Percentiles rank a stretch among this genome's conserved stretches.
phyloP scores from a whole-genome alignment of 306 rosid species.

The Casuarina glauca region DNA sequence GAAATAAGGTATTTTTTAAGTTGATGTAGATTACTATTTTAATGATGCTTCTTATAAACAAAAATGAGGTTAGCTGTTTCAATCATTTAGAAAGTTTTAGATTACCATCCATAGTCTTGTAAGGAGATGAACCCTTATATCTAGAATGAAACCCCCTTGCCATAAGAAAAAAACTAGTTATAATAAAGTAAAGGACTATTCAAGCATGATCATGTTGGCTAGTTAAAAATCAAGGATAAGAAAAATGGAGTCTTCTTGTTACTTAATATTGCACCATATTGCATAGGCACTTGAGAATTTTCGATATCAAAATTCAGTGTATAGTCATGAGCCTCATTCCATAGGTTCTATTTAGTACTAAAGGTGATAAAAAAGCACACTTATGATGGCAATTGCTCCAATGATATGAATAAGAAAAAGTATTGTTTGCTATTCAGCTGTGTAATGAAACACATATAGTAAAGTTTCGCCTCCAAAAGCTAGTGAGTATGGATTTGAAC shows the following conservation, averaged over 20 bases:
- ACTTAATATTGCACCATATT: not conserved
- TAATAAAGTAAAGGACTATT: slow-evolving; percentile 5
- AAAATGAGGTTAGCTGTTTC: slow-evolving; percentile 12
- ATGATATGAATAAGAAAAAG: slow-evolving; percentile 2
- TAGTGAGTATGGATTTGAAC: slow-evolving; percentile 89
- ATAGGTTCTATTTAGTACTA: slow-evolving; percentile 15
- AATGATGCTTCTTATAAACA: slow-evolving; percentile 2
- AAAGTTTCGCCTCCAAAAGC: slow-evolving; percentile 91
- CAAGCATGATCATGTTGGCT: slow-evolving; percentile 4
- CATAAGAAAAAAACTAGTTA: slow-evolving; percentile 34
- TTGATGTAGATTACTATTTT: not conserved
- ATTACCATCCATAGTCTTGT: slow-evolving; percentile 94
- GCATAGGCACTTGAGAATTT: not conserved
- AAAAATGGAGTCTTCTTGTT: not conserved
- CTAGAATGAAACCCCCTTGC: slow-evolving; percentile 96
- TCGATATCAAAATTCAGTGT: slow-evolving; percentile 8
- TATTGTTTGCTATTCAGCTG: slow-evolving; percentile 17
- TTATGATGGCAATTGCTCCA: slow-evolving; percentile 12
- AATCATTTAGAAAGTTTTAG: slow-evolving; percentile 20
- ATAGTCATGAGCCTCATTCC: not conserved
- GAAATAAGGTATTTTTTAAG: not conserved
- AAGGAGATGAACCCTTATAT: slow-evolving; percentile 90
- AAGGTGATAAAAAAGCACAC: slow-evolving; percentile 26
- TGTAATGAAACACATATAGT: slow-evolving; percentile 50
- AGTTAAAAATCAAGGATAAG: not conserved